A percentile compares a stretch with the other conserved stretches of the same genome.
These are phyloP conservation scores for Diaporthe vaccinii DNA, from an alignment of 2,329 filamentous ascomycete species.

Conservation along the genomic window DNA sequence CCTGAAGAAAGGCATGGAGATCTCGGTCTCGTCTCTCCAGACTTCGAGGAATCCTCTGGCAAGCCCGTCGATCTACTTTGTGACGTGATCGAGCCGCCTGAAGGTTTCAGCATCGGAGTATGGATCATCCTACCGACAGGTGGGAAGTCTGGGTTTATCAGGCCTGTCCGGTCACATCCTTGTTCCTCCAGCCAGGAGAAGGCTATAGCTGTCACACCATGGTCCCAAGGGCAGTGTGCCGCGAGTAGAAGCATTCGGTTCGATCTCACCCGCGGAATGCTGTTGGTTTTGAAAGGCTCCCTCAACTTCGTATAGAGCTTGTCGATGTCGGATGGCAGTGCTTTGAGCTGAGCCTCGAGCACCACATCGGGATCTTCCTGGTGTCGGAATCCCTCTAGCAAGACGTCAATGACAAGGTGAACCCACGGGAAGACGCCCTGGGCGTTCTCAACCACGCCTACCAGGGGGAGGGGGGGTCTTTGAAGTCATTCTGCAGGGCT, in stretches of 20 bases:
- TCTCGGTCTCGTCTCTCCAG: too few species aligned
- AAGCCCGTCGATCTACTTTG: neutral
- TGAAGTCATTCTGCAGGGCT: too few species aligned
- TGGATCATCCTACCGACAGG: neutral
- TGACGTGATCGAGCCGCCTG: neutral
- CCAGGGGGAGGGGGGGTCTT: too few species aligned
- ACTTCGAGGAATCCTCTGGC: neutral
- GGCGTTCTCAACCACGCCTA: neutral
- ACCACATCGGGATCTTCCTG: neutral
- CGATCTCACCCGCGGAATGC: neutral
- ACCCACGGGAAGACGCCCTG: constrained; percentile 34
- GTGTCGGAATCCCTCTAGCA: constrained; percentile 3
- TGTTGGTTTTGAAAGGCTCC: constrained; percentile 2
- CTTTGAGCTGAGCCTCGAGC: neutral
- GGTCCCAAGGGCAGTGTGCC: neutral
- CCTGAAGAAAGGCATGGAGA: neutral
- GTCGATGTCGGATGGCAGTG: constrained; percentile 12
- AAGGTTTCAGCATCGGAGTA: neutral
- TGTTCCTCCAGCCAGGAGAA: neutral
- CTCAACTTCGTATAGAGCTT: constrained; percentile 17
- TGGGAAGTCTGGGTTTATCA: neutral
- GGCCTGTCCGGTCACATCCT: neutral
- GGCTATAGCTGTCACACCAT: neutral
- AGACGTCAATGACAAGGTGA: constrained; percentile 18
- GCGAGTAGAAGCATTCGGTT: constrained; percentile 21